Conservation (phyloP, 371 early-diverging fungal genomes). For the Mucor plumbeus region DNA sequence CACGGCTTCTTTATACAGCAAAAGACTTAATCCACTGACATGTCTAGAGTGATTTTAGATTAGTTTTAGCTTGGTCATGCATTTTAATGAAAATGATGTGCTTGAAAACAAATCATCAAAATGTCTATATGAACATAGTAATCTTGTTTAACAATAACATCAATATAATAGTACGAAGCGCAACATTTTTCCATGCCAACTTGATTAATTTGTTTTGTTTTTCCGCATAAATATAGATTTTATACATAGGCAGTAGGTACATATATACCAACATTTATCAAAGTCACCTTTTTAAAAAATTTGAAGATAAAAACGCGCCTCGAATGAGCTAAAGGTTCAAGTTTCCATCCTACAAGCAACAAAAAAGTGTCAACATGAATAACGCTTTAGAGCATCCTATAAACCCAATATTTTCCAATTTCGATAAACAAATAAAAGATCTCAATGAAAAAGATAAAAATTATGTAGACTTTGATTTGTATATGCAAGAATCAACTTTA, state of each 20-base stretch:
- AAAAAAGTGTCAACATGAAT: background rate
- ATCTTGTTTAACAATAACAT: too few species aligned
- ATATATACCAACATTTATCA: background rate
- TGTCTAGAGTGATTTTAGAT: too few species aligned
- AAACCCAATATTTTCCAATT: background rate
- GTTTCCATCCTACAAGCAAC: background rate
- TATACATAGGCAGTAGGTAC: too few species aligned
- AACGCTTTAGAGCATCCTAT: background rate
- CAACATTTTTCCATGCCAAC: too few species aligned
- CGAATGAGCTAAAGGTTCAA: background rate
- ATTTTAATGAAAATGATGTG: too few species aligned
- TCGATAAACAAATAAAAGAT: background rate
- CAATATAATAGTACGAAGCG: too few species aligned
- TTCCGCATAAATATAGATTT: background rate
- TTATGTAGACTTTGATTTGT: background rate
- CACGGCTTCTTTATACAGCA: too few species aligned
- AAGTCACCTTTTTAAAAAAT: slow-evolving; percentile 5
- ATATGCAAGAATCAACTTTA: background rate
- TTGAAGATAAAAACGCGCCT: background rate
- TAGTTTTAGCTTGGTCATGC: too few species aligned
- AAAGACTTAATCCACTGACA: too few species aligned
- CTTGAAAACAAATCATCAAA: too few species aligned
- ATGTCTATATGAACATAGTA: too few species aligned
- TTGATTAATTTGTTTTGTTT: too few species aligned
- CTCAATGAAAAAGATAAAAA: background rate